Conservation (phyloP, 2,329 filamentous ascomycete genomes). For the Aspergillus japonicus region DNA sequence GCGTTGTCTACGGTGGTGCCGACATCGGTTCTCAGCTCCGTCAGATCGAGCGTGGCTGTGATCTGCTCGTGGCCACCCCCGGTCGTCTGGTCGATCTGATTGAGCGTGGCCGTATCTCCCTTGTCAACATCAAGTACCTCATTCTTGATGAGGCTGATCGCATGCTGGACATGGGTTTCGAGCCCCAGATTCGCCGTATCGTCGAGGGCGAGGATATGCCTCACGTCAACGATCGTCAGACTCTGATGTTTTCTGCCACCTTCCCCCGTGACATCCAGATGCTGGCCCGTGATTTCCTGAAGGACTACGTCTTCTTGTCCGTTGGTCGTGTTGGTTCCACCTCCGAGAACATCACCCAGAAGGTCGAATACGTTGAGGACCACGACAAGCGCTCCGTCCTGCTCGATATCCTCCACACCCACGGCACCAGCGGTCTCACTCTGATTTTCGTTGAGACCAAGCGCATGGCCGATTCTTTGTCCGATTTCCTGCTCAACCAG, state of each 20-base stretch:
- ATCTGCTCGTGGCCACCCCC: conserved; percentile 93
- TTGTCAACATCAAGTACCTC: conserved; percentile 98
- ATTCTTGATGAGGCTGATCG: conserved; percentile 98
- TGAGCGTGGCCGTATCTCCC: conserved; percentile 95
- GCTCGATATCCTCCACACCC: conserved; percentile 94
- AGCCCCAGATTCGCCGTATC: conserved; percentile 97
- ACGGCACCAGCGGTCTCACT: conserved; percentile 76
- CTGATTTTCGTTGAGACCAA: conserved; percentile 99
- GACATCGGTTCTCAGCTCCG: conserved; percentile 98
- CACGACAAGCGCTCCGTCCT: conserved; percentile 96
- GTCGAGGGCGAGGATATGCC: conserved; percentile 99
- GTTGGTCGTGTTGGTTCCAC: conserved; percentile 98
- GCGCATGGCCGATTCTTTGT: conserved; percentile 97
- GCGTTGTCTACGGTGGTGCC: conserved; percentile 97
- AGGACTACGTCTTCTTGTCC: conserved; percentile 98
- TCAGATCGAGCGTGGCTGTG: conserved; percentile 95
- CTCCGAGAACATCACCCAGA: conserved; percentile 99
- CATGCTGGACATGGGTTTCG: conserved; percentile 99
- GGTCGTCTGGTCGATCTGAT: conserved; percentile 97
- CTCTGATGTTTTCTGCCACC: conserved; percentile 99
- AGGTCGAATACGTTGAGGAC: conserved; percentile 97
- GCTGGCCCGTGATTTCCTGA: conserved; percentile 96
- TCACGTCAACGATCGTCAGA: conserved; percentile 76
- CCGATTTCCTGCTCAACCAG: conserved; percentile 98
- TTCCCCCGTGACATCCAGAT: conserved; percentile 99